phyloP scores from a whole-genome alignment of 2,329 filamentous ascomycete species.

The Calonectria naviculata region DNA sequence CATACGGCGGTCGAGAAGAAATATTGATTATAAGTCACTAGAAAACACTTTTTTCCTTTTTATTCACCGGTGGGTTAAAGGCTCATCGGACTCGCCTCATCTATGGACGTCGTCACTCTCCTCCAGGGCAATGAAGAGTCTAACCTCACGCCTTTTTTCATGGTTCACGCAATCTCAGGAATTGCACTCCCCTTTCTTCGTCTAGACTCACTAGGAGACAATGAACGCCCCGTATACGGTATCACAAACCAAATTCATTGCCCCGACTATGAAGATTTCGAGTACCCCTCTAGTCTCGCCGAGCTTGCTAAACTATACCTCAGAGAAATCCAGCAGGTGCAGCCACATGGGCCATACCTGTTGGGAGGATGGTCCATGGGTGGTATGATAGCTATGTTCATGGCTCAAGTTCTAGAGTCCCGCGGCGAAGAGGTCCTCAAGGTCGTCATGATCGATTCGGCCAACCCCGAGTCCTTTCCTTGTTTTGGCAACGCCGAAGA shows the following conservation, averaged over 20 bases:
- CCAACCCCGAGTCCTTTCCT: slow-evolving; percentile 36
- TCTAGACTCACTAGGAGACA: slow-evolving; percentile 31
- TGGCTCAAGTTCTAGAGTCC: slow-evolving; percentile 32
- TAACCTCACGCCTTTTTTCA: slow-evolving; percentile 31
- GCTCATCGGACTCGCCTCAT: neutral
- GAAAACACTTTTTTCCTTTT: neutral
- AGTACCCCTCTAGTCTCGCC: slow-evolving; percentile 29
- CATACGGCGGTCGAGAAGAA: neutral
- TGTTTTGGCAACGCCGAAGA: slow-evolving; percentile 25
- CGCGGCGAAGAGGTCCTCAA: slow-evolving; percentile 30
- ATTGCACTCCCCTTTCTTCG: slow-evolving; percentile 35
- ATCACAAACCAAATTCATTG: slow-evolving; percentile 36
- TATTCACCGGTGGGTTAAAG: slow-evolving; percentile 13
- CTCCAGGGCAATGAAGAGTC: slow-evolving; percentile 34
- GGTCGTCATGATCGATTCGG: slow-evolving; percentile 41
- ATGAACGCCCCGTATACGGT: slow-evolving; percentile 34
- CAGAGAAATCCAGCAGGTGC: slow-evolving; percentile 26
- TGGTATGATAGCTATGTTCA: slow-evolving; percentile 39
- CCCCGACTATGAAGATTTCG: slow-evolving; percentile 25
- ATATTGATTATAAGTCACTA: neutral
- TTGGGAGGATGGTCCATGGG: slow-evolving; percentile 41
- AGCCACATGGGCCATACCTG: slow-evolving; percentile 36
- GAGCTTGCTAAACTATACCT: slow-evolving; percentile 35
- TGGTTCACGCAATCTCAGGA: slow-evolving; percentile 37
- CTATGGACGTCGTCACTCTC: slow-evolving; percentile 36